Evolutionary conservation across 225 moss, liverwort and hornwort genomes (phyloP), one percentile per base, ranked within the genome.

Genomic region (Physcomitrium patens): DNA sequence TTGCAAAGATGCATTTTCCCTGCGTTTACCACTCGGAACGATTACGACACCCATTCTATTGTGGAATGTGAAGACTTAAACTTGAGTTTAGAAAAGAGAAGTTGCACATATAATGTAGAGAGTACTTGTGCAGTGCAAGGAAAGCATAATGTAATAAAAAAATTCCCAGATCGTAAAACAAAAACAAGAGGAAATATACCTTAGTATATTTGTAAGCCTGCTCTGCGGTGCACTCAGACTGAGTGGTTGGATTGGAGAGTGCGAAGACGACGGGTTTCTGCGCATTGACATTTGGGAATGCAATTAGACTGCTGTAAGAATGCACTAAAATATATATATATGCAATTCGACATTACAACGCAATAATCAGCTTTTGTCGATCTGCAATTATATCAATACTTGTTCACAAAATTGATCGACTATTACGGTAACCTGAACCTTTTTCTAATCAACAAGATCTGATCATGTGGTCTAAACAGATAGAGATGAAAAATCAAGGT

Each of bases 201-300:
- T 82, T 81, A 31, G 89, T 93, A 80, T 77, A 86, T 47, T 81
- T 53, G 73, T 90, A 91, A 43, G 93, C 93, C 70, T 93, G 83
- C 76, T 89, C 93, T 61, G 91, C 91, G 77, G 91, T 93, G 79
- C 93, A 93, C 72, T 93, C 93, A 48, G 91, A 87, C 48, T 86
- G 89, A 54, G 89, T 68, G 9, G 86, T 93, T 48, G 93, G 93
- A 72, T 91, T 93, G 51, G 93, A 91, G 69, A 93, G 87, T 52
- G 93, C 89, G 70, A 93, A 83, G 41, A 93, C 72, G 67, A 93
- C 84, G 6, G 89, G 89, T 74, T 86, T 85, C 92, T 93, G 89
- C 50, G 70, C 23, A 82, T 46, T 23, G 19, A 12, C 18, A 7
- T 1, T 31, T 31, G 31, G 13, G 28, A 41, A 64, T 73, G 10